phyloP scores from a whole-genome alignment of 805 yeast genomes.

The Kluyveromyces dobzhanskii region DNA sequence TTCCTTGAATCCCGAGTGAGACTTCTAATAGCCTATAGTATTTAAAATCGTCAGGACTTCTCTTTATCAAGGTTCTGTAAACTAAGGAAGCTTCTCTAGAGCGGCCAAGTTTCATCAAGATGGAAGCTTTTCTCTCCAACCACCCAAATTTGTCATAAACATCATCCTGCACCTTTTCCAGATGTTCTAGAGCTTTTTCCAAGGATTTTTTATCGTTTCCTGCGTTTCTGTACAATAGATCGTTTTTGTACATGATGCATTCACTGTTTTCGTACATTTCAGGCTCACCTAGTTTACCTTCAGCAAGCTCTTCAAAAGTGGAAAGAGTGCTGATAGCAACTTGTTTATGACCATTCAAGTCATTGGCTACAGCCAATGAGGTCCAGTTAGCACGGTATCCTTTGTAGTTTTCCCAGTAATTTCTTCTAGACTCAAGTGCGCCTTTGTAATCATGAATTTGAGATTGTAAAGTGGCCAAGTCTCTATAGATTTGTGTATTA shows the following conservation, averaged over 20 bases:
- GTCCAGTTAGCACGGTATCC: slow-evolving; percentile 92
- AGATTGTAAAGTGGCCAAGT: slow-evolving; percentile 68
- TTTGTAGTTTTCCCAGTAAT: slow-evolving; percentile 60
- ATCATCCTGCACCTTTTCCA: slow-evolving; percentile 45
- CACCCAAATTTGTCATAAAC: slow-evolving; percentile 53
- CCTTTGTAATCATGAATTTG: slow-evolving; percentile 70
- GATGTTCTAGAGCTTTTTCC: slow-evolving; percentile 51
- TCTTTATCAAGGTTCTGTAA: slow-evolving; percentile 61
- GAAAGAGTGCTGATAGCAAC: slow-evolving; percentile 65
- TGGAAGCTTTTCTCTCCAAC: slow-evolving; percentile 59
- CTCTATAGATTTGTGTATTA: slow-evolving; percentile 73
- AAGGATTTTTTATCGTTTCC: slow-evolving; percentile 35
- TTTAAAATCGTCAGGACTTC: slow-evolving; percentile 73
- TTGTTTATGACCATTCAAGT: slow-evolving; percentile 56
- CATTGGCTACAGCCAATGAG: slow-evolving; percentile 76
- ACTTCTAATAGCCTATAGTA: slow-evolving; percentile 64
- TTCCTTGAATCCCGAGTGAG: slow-evolving; percentile 42
- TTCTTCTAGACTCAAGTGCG: slow-evolving; percentile 54
- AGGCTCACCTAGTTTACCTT: slow-evolving; percentile 55
- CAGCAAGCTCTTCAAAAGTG: slow-evolving; percentile 67
- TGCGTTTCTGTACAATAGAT: slow-evolving; percentile 54
- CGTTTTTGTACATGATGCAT: slow-evolving; percentile 64
- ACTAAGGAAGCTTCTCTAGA: slow-evolving; percentile 56
- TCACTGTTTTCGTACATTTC: slow-evolving; percentile 79
- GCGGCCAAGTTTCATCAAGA: slow-evolving; percentile 49